Percentiles rank a stretch among this genome's conserved stretches.
Evolutionary conservation across 176 grass and related monocot species (phyloP).

Genomic region (Chloris gayana): DNA sequence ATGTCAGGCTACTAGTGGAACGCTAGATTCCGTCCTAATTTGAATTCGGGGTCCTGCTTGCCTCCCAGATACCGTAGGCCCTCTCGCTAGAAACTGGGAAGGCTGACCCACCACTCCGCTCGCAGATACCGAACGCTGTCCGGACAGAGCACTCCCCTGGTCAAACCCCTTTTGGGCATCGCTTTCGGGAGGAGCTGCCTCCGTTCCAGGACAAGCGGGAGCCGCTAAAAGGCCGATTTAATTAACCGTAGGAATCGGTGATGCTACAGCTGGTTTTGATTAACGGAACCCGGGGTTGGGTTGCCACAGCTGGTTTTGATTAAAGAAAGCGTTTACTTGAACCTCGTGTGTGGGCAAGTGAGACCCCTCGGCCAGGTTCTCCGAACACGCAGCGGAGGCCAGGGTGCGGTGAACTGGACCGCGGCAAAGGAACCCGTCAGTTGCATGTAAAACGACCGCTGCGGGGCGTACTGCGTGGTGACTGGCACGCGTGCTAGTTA

Average conservation of each 20-base stretch:
- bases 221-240: not conserved
- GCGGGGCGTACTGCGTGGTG: not conserved
- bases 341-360: not conserved
- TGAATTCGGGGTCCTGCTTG: not conserved
- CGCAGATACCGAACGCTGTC: too few relatives aligned
- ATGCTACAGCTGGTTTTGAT: slow-evolving; percentile 17
- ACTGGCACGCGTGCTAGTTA: not conserved
- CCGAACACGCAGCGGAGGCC: not conserved
- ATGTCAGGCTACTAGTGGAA: not conserved
- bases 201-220: slow-evolving; percentile 31
- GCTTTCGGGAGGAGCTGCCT: slow-evolving; percentile 46
- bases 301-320: slow-evolving; percentile 20
- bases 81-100: slow-evolving; percentile 15
- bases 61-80: not conserved
- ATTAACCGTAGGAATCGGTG: not conserved
- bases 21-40: slow-evolving; percentile 32
- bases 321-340: slow-evolving; percentile 32
- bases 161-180: slow-evolving; percentile 41
- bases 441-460: not conserved
- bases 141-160: slow-evolving; percentile 1
- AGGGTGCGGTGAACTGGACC: slow-evolving; percentile 29
- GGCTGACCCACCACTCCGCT: not conserved
- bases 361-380: slow-evolving; percentile 18
- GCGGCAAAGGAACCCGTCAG: not conserved
- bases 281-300: not conserved